Conservation (phyloP, 768 basidiomycete species). For the Auriscalpium vulgare region DNA sequence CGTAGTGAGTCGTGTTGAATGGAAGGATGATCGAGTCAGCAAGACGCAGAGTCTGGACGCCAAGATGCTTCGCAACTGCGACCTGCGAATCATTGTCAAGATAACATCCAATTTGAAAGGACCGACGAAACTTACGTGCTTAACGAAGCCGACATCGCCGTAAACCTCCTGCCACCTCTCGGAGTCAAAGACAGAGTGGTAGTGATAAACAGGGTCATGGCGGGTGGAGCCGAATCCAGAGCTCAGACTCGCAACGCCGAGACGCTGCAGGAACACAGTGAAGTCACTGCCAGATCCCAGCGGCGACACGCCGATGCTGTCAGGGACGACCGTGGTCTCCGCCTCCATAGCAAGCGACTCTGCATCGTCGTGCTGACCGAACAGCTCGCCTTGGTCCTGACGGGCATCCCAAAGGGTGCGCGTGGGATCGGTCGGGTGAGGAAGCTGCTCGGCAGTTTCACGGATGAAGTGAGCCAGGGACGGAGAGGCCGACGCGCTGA, state of each 20-base stretch:
- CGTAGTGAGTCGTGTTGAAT: constrained; percentile 62
- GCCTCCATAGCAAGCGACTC: constrained; percentile 37
- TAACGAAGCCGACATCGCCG: constrained; percentile 54
- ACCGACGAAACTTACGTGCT: constrained; percentile 32
- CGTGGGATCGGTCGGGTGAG: constrained; percentile 59
- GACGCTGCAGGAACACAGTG: constrained; percentile 83
- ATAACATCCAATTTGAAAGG: no score
- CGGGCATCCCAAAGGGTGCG: constrained; percentile 77
- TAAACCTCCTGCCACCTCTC: constrained; percentile 53
- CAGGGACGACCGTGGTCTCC: constrained; percentile 24
- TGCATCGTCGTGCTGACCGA: constrained; percentile 33
- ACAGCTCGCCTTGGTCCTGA: constrained; percentile 48
- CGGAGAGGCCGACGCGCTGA: constrained; percentile 57
- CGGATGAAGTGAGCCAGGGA: constrained; percentile 75
- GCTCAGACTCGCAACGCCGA: constrained; percentile 39
- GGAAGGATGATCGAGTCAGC: constrained; percentile 52
- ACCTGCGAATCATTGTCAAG: constrained; percentile 23
- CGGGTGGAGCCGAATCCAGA: constrained; percentile 27
- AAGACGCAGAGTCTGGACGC: constrained; percentile 46
- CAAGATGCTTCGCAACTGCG: constrained; percentile 52
- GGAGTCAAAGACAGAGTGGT: constrained; percentile 53
- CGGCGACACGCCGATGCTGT: constrained; percentile 38
- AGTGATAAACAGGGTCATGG: constrained; percentile 50
- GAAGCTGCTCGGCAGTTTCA: constrained; percentile 56
- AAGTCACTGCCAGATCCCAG: constrained; percentile 89